A percentile compares a stretch with the other conserved stretches of the same genome.
These are phyloP conservation scores for Gymnopilus dilepis DNA, from an alignment of 768 basidiomycete species.

Conservation along the genomic window DNA sequence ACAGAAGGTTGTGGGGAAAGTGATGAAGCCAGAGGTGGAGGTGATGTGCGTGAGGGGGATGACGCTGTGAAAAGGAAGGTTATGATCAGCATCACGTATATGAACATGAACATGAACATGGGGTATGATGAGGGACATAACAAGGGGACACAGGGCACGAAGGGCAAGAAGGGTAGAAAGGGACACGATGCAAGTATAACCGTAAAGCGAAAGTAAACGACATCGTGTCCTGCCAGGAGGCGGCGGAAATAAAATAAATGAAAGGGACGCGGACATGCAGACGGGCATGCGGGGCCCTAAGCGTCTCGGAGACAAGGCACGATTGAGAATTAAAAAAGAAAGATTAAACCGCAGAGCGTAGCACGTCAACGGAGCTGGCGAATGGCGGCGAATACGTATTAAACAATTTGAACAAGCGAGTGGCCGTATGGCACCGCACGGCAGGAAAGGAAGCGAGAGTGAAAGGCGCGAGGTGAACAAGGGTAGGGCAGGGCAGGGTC, in stretches of 20 bases:
- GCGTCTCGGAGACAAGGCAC: slow-evolving; percentile 15
- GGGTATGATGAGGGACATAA: neutral
- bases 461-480: neutral
- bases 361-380: no score
- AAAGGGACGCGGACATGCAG: slow-evolving; percentile 8
- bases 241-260: slow-evolving; percentile 5
- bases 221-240: slow-evolving; percentile 10
- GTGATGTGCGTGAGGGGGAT: slow-evolving; percentile 2
- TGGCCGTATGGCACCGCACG: neutral
- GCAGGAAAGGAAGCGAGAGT: no score
- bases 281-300: no score
- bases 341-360: no score
- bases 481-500: no score
- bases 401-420: no score
- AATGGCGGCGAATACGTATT: slow-evolving; percentile 19
- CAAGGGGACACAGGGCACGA: neutral
- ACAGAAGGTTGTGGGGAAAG: neutral
- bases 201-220: no score
- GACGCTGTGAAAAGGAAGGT: neutral
- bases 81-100: neutral
- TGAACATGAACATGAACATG: neutral
- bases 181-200: no score
- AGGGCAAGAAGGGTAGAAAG: no score
- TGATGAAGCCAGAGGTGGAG: slow-evolving; percentile 8
- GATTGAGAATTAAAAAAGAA: no score